Percentiles rank a stretch among this genome's conserved stretches.
Conservation (phyloP, 2,329 filamentous ascomycete genomes). For the Aspergillus nomiae region DNA sequence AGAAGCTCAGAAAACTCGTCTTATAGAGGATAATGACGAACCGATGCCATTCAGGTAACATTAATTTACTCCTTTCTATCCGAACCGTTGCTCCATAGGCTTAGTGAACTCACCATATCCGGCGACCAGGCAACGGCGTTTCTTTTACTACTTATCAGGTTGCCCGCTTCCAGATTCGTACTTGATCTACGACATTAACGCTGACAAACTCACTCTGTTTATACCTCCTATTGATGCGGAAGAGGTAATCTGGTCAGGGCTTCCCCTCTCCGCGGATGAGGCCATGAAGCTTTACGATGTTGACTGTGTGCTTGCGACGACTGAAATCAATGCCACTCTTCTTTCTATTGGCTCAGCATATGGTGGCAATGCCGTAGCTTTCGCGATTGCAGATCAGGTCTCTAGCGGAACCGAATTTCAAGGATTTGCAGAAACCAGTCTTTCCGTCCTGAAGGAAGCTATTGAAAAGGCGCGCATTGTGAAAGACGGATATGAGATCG, state of each 20-base stretch:
- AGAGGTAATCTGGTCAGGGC: constrained; percentile 88
- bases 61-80: not conserved
- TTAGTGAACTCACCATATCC: constrained; percentile 10
- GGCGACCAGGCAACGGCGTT: constrained; percentile 72
- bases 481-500: constrained; percentile 85
- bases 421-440: constrained; percentile 67
- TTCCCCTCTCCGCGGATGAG: constrained; percentile 76
- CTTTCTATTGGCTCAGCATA: constrained; percentile 48
- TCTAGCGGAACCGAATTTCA: constrained; percentile 72
- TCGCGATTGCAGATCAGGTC: constrained; percentile 77
- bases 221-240: constrained; percentile 87
- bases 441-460: constrained; percentile 62
- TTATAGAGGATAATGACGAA: constrained; percentile 89
- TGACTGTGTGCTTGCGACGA: constrained; percentile 72
- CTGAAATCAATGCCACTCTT: constrained; percentile 74
- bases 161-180: constrained; percentile 78
- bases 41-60: constrained; percentile 75
- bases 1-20: constrained; percentile 76
- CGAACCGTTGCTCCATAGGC: not conserved
- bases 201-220: constrained; percentile 77
- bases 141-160: constrained; percentile 93
- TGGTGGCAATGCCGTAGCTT: constrained; percentile 58
- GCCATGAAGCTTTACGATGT: constrained; percentile 78
- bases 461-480: constrained; percentile 80
- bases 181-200: constrained; percentile 76